phyloP scores from a whole-genome alignment of 1,284 basidiomycete species.

The Fomes fomentarius region DNA sequence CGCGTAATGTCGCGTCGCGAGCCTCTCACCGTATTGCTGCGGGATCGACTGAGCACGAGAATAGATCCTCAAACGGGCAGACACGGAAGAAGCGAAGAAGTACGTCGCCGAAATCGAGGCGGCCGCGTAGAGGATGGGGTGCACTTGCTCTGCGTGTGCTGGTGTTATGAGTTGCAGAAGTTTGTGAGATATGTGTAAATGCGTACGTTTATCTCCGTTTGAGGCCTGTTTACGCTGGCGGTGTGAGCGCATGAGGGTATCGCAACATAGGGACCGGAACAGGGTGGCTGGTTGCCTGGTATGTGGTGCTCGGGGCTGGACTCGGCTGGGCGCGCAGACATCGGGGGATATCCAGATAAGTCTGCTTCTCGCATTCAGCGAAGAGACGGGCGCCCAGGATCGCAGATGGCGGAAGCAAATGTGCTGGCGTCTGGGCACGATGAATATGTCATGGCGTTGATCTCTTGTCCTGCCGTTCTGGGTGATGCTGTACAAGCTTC shows the following conservation, averaged over 20 bases:
- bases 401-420: conserved; percentile 27
- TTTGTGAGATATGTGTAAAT: background rate
- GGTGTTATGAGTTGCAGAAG: background rate
- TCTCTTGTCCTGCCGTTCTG: background rate
- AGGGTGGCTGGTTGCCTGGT: conserved; percentile 14
- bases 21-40: background rate
- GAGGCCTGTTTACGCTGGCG: background rate
- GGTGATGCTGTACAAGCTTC: conserved; percentile 2
- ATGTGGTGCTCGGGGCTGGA: conserved; percentile 11
- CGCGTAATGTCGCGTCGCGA: background rate
- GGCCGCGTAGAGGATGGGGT: conserved; percentile 34
- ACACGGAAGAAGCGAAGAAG: conserved; percentile 59
- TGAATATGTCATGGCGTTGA: conserved; percentile 2
- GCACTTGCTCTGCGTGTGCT: background rate
- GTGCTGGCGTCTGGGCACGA: background rate
- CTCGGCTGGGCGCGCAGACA: conserved; percentile 2
- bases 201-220: conserved; percentile 4
- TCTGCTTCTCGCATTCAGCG: conserved; percentile 10
- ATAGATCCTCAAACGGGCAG: conserved; percentile 61
- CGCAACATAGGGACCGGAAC: background rate
- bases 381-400: conserved; percentile 8
- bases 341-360: conserved; percentile 17
- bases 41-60: conserved; percentile 44
- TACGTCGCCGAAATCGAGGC: conserved; percentile 65
- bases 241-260: background rate